These are phyloP conservation scores for Sordariomycetes sp. DNA, from an alignment of 2,329 filamentous ascomycete genomes.

Conservation along the genomic window DNA sequence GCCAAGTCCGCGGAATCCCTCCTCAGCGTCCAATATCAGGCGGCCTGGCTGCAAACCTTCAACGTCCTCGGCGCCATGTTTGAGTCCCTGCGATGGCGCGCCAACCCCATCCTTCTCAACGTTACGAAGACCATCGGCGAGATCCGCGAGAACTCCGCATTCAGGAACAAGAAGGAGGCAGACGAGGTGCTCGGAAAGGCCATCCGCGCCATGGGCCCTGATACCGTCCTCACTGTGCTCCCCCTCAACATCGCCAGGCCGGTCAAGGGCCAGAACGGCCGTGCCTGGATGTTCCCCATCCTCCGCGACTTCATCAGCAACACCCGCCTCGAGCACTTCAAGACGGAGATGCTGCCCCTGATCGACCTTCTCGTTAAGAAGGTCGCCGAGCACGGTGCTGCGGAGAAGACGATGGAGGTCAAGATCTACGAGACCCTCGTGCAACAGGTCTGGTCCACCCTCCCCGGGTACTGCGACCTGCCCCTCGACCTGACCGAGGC, in stretches of 20 bases:
- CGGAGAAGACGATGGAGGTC: conserved; percentile 87
- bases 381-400: conserved; percentile 71
- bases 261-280: conserved; percentile 66
- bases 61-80: conserved; percentile 81
- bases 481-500: conserved; percentile 68
- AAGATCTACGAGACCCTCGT: conserved; percentile 98
- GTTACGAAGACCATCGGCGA: conserved; percentile 77
- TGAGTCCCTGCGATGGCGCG: conserved; percentile 75
- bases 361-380: conserved; percentile 86
- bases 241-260: conserved; percentile 80
- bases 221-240: conserved; percentile 70
- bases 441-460: conserved; percentile 86
- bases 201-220: conserved; percentile 82
- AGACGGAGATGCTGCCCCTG: conserved; percentile 74
- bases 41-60: conserved; percentile 92
- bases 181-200: conserved; percentile 85
- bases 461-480: conserved; percentile 91
- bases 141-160: conserved; percentile 77
- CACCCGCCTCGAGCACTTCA: conserved; percentile 79
- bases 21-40: conserved; percentile 83
- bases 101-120: conserved; percentile 67
- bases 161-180: conserved; percentile 88
- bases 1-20: conserved; percentile 64
- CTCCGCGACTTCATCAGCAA: conserved; percentile 86
- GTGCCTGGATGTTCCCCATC: conserved; percentile 91